Evolutionary conservation across 192 early-diverging fungal genomes (phyloP), one percentile per base, ranked within the genome.

Genomic region (Podila minutissima): DNA sequence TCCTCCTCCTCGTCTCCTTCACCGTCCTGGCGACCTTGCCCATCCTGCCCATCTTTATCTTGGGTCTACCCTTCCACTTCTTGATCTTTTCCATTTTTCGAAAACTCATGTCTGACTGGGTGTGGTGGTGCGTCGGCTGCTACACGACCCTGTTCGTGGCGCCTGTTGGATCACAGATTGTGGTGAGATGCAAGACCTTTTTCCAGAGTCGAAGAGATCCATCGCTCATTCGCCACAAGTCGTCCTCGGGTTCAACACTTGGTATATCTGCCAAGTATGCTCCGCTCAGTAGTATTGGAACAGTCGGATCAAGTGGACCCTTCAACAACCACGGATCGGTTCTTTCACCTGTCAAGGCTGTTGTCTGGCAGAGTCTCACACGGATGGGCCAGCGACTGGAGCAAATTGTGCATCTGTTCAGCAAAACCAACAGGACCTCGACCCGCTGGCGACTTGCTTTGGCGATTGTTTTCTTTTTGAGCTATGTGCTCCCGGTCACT

Each of bases 21-120:
- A 69, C 71, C 17, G 28, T 73, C 24, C 33, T 81, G n/a, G 71
- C 77, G 0, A 31, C 58, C 28, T 15, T 81, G 15, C 77, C 77
- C 22, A 33, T 65, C 58, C 38, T 73, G n/a, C 71, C 71, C 4
- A 55, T 81, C 46, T 55, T 59, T 15, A 33, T 81, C 7, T 55
- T 81, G 10, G 77, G 71, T 24, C 49, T 81, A 13, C 77, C 77
- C 8, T 73, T 81, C 38, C 77, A 81, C 57, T 71, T 81, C n/a
- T 65, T 81, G 62, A 73, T 81, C 46, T 81, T 81, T 69, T 72
- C 71, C 37, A 81, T 81, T 38, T 81, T 81, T 61, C 72, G 72
- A 59, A 72, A 46, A 49, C 19, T 81, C 53, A 81, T 81, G 77
- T 26, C 12, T 37, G 66, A 69, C 8, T 81, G 77, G 77, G 12